Evolutionary conservation across 192 early-diverging fungal species (phyloP), one percentile per base, ranked within the genome.

Genomic region (Martensiomyces pterosporus): DNA sequence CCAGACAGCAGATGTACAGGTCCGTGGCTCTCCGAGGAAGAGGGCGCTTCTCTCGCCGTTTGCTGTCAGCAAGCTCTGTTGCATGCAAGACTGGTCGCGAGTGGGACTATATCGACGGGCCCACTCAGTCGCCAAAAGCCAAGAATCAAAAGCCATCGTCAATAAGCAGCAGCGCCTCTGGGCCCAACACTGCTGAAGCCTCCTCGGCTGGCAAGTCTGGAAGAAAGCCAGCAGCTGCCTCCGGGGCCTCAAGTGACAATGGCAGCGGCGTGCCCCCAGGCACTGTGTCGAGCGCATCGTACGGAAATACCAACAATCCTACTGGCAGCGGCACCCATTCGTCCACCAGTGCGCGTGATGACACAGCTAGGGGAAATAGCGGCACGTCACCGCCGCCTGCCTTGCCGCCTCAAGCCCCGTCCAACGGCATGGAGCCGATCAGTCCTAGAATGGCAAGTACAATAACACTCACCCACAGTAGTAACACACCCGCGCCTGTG

Each of bases 71-170:
- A 33, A 41, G 47, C 2, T 22, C 47, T 3, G 41, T 39, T 13
- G 23, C 24, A 32, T 9, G 16, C 39, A 71, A 71, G 57, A 39
- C 67, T 12, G 67, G 67, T 0, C 67, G 65, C 10, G 65, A 71
- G 47, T 71, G 67, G 67, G 56, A 71, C 40, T 71, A 71, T n/a
- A 64, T 71, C 18, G 67, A 71, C 26, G 60, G 67, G 2, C 51
- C 59, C 2, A 36, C 32, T 26, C 16, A 38, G 48, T 27, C 49
- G 22, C 45, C 29, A 32, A 12, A 5, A 32, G 5, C 29, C 29
- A 32, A 32, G 29, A 21, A n/a, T n/a, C 45, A 27, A 47, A 47
- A 32, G 4, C 32, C 4, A 19, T 16, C 17, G 43, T 16, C 24
- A 12, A 45, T 15, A 44, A 29, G 43, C 43, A 24, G 25, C 7